These are phyloP conservation scores for Irpex sp. DNA, from an alignment of 1,284 basidiomycete species.

Conservation along the genomic window DNA sequence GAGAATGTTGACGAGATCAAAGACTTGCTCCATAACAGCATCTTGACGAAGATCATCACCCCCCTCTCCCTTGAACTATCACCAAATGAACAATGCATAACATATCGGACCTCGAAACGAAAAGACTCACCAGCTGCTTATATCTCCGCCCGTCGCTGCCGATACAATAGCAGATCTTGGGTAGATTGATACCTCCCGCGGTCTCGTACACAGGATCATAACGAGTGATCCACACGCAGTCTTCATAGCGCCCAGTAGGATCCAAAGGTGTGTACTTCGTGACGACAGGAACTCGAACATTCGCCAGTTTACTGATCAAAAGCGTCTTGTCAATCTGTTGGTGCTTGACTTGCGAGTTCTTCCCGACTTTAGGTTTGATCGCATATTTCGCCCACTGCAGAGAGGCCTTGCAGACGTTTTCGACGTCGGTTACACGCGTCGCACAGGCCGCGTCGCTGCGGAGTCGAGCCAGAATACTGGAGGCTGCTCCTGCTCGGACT, in stretches of 20 bases:
- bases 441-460: constrained; percentile 36
- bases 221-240: constrained; percentile 62
- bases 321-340: constrained; percentile 38
- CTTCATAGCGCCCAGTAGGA: constrained; percentile 60
- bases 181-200: constrained; percentile 80
- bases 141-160: constrained; percentile 71
- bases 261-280: constrained; percentile 77
- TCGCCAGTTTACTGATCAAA: constrained; percentile 44
- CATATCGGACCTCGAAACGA: not conserved
- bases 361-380: constrained; percentile 32
- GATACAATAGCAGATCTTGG: constrained; percentile 77
- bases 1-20: constrained; percentile 84
- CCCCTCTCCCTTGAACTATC: constrained; percentile 87
- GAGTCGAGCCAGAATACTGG: constrained; percentile 63
- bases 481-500: constrained; percentile 67
- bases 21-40: constrained; percentile 99
- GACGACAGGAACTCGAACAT: constrained; percentile 77
- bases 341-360: not conserved
- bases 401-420: constrained; percentile 69
- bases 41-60: constrained; percentile 94
- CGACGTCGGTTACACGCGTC: constrained; percentile 55
- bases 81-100: not conserved
- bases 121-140: constrained; percentile 73
- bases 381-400: constrained; percentile 78
- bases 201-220: constrained; percentile 62